Evolutionary conservation across 768 basidiomycete genomes (phyloP), one percentile per base, ranked within the genome.

Genomic region (Russula foetens): DNA sequence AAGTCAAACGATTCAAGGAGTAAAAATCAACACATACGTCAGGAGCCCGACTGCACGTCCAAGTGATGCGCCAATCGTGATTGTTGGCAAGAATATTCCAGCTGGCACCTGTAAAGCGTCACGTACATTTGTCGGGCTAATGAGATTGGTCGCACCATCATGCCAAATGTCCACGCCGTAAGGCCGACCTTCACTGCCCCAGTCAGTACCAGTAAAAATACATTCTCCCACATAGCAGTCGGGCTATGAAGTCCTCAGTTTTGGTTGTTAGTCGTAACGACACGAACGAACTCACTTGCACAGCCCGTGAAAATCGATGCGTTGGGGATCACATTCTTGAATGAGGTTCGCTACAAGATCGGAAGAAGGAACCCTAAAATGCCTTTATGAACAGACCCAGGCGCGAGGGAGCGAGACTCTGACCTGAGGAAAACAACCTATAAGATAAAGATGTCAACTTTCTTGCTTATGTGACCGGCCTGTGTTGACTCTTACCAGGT

Each of bases 261-360:
- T 49, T 24, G 7, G 14, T 24, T 19, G 39, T 19, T 14, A 21
- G 5, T 33, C 21, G 11, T 14, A 14, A 41, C 35, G 24, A 23
- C 26, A 38, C 12, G 9, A 21, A 19, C 17, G 8, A 21, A 71
- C 85, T 65, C 67, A 88, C 87, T 88, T 88, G 85, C 92, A 95
- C 33, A 93, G 75, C 3, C 86, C 87, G 65, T 86, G 86, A 63
- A 83, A 85, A 67, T 86, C 84, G 7, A 79, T 79, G 67, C 82
- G 85, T 5, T 73, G 72, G 9, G 84, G 73, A 67, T 87, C 84
- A 68, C 92, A 95, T 71, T 93, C 91, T 64, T 85, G 84, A 71
- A 93, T 88, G 14, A 93, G 80, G 66, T 87, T 88, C 11, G 88
- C 83, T 7, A 94, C 92, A 23, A 93, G 77, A 69, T 92, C 90